phyloP scores from a whole-genome alignment of 306 rosid genomes.

The Chamaecrista fasciculata region DNA sequence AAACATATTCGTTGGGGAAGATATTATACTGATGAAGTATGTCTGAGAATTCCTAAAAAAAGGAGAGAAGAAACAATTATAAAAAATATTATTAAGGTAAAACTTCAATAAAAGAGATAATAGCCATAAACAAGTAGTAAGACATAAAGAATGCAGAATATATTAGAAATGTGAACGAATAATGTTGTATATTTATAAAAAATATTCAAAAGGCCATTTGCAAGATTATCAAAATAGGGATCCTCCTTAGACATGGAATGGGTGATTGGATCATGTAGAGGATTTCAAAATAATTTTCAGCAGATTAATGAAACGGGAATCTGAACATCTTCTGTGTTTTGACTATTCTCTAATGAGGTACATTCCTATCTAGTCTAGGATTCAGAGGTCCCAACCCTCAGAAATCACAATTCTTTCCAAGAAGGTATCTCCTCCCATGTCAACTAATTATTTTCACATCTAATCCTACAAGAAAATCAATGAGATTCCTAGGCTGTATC shows the following conservation, averaged over 20 bases:
- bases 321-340: neutral
- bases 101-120: constrained; percentile 14
- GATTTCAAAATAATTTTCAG: neutral
- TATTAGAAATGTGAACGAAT: neutral
- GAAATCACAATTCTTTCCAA: neutral
- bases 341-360: neutral
- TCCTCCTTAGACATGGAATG: neutral
- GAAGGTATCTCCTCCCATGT: neutral
- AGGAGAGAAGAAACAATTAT: neutral
- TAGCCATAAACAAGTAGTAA: constrained; percentile 23
- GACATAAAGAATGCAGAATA: neutral
- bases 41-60: constrained; percentile 51
- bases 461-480: neutral
- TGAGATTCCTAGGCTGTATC: neutral
- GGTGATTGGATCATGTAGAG: neutral
- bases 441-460: neutral
- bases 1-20: constrained; percentile 40
- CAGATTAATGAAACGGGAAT: neutral
- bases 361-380: neutral
- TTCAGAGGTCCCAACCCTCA: neutral
- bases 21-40: constrained; percentile 39
- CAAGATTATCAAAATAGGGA: neutral
- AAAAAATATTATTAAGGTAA: neutral
- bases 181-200: neutral
- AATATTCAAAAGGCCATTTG: neutral